Conservation (phyloP, 176 grass and related monocot species). For the Aegilops speltoides region DNA sequence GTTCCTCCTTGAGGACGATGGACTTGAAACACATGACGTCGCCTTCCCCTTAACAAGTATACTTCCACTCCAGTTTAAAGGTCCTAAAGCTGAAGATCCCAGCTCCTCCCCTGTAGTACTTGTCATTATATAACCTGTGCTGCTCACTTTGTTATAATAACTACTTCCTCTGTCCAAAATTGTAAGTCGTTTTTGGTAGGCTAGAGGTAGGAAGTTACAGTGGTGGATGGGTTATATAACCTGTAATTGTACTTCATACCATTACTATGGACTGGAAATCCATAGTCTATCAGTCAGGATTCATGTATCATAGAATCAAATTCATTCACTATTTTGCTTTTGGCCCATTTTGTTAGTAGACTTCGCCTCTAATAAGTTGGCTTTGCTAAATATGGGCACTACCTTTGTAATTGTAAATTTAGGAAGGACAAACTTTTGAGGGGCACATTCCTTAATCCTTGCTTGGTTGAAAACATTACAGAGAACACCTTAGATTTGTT, state of each 20-base stretch:
- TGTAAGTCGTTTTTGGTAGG: no score
- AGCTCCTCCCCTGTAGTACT: no score
- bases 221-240: not conserved
- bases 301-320: conserved; percentile 9
- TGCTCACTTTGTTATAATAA: no score
- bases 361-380: not conserved
- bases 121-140: no score
- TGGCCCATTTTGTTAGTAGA: not conserved
- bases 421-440: not conserved
- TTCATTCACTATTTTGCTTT: conserved; percentile 24
- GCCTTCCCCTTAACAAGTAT: no score
- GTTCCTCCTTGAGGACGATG: no score
- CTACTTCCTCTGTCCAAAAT: no score
- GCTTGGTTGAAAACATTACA: conserved; percentile 13
- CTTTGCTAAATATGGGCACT: conserved; percentile 18
- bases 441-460: not conserved
- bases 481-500: not conserved
- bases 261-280: conserved; percentile 23
- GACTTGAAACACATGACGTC: no score
- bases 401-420: not conserved
- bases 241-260: conserved; percentile 19
- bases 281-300: conserved; percentile 1
- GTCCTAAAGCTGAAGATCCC: no score
- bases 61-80: no score
- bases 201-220: no score